Percentiles rank a stretch among this genome's conserved stretches.
Conservation (phyloP, 202 grass and related monocot species). For the Schoenoplectus tabernaemontani region DNA sequence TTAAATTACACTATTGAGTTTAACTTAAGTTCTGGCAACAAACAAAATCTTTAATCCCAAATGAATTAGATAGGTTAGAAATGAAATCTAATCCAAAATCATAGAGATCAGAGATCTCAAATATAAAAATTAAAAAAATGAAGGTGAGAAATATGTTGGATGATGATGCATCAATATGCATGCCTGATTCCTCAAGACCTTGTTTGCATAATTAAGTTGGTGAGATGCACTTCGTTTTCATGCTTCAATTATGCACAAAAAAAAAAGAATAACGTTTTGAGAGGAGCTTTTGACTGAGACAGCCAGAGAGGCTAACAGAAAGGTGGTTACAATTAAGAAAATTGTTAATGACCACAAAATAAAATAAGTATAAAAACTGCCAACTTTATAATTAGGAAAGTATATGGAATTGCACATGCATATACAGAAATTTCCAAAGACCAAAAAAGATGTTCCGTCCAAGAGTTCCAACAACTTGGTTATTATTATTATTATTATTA, state of each 20-base stretch:
- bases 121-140: neutral
- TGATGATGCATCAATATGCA: neutral
- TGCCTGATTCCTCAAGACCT: neutral
- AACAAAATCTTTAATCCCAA: too few species aligned
- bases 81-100: too few species aligned
- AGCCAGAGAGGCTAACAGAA: neutral
- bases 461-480: neutral
- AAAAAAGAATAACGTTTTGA: slow-evolving; percentile 1
- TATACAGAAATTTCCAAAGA: too few species aligned
- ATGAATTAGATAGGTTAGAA: too few species aligned
- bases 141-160: neutral
- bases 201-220: neutral
- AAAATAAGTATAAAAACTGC: too few species aligned
- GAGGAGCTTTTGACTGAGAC: neutral
- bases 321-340: neutral
- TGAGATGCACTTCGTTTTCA: slow-evolving; percentile 15
- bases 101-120: too few species aligned
- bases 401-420: neutral
- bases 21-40: too few species aligned
- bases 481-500: too few species aligned
- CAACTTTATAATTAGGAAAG: neutral
- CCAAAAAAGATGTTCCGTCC: too few species aligned
- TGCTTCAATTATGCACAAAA: slow-evolving; percentile 18
- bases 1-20: too few species aligned
- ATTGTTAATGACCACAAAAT: neutral